Conservation (phyloP, 441 rosid genomes). For the Brassica balearica region DNA sequence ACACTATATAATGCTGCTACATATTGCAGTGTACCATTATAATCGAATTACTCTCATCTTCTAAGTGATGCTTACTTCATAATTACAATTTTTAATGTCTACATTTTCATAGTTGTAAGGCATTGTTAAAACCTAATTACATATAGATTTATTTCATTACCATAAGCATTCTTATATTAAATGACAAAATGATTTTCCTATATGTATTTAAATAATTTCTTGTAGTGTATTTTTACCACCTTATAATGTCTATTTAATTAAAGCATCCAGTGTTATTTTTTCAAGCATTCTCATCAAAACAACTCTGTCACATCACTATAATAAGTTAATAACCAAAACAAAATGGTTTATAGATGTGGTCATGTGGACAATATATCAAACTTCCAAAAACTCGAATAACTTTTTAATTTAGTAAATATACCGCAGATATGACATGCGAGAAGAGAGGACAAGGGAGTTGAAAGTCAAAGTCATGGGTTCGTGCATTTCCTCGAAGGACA, state of each 20-base stretch:
- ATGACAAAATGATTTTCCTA: background rate
- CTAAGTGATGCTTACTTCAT: background rate
- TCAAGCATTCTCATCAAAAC: background rate
- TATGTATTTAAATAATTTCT: too few relatives aligned
- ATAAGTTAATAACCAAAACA: background rate
- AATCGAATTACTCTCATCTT: background rate
- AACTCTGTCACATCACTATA: conserved; percentile 1
- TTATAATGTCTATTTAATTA: background rate
- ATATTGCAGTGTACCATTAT: conserved; percentile 7
- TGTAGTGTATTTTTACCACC: too few relatives aligned
- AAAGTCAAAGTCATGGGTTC: conserved; percentile 44
- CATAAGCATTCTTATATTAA: background rate
- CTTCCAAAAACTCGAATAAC: background rate
- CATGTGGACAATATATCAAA: conserved; percentile 24
- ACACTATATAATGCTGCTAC: background rate
- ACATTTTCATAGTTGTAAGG: background rate
- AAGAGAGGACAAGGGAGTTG: conserved; percentile 34
- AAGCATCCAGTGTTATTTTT: background rate
- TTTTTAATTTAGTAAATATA: conserved; percentile 5
- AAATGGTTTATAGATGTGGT: conserved; percentile 9
- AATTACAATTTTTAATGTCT: background rate
- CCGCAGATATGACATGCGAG: conserved; percentile 24
- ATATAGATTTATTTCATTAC: background rate
- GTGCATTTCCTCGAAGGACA: conserved; percentile 34
- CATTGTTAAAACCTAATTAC: background rate